These are phyloP conservation scores for Triticum monococcum DNA, from an alignment of 176 grass and related monocot species.

Conservation along the genomic window DNA sequence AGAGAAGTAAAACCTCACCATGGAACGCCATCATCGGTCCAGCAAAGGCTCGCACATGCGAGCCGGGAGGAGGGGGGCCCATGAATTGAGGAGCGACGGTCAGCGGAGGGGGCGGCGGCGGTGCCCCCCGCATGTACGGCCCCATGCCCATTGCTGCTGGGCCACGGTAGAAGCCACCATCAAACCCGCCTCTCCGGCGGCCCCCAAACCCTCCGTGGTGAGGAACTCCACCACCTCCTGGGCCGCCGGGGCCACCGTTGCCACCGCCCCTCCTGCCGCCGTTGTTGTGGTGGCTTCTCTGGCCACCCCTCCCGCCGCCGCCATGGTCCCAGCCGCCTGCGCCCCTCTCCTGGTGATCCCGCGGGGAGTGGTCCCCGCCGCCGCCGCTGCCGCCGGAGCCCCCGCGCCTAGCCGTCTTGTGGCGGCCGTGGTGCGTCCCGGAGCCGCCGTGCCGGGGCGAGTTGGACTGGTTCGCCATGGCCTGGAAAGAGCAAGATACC, in stretches of 20 bases:
- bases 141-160: conserved; percentile 19
- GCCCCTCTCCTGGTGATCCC: conserved; percentile 29
- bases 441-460: conserved; percentile 34
- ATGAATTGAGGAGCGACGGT: conserved; percentile 40
- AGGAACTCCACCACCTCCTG: not conserved
- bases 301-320: conserved; percentile 7
- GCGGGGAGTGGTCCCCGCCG: conserved; percentile 33
- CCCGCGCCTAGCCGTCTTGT: conserved; percentile 34
- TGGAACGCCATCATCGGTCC: conserved; percentile 44
- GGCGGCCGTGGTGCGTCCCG: conserved; percentile 20
- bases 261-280: conserved; percentile 14
- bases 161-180: conserved; percentile 43
- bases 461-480: conserved; percentile 2
- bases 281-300: conserved; percentile 27
- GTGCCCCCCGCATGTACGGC: conserved; percentile 43
- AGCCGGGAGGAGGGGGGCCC: conserved; percentile 31
- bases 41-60: conserved; percentile 27
- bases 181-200: conserved; percentile 47
- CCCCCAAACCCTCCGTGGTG: conserved; percentile 17
- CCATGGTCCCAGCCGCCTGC: conserved; percentile 38
- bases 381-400: not conserved
- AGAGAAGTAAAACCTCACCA: conserved; percentile 26
- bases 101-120: conserved; percentile 35
- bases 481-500: not conserved
- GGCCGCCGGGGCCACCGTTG: not conserved